Conservation (phyloP, 2,329 filamentous ascomycete species). For the Alternaria panax region DNA sequence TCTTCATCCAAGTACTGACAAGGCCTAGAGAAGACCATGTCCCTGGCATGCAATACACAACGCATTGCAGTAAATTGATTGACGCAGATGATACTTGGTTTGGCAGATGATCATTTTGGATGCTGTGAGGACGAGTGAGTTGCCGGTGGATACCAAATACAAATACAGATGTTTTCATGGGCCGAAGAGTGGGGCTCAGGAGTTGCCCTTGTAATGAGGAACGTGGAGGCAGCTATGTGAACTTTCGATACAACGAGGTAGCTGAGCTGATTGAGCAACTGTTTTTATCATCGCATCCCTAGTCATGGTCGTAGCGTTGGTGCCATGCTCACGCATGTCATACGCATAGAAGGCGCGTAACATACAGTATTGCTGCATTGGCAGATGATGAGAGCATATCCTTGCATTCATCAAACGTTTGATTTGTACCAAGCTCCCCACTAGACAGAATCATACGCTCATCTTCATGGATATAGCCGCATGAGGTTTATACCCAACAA, state of each 20-base stretch:
- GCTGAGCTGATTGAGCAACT: neutral
- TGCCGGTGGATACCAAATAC: conserved; percentile 29
- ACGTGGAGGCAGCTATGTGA: neutral
- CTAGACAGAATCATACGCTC: conserved; percentile 69
- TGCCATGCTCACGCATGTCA: neutral
- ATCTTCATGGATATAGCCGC: conserved; percentile 98
- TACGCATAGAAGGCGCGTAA: neutral
- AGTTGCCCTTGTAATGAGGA: conserved; percentile 1
- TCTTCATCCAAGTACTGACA: no score
- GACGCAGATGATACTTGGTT: conserved; percentile 28
- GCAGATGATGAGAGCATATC: neutral
- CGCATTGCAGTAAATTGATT: conserved; percentile 40
- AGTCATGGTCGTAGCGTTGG: neutral
- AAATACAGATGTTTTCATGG: conserved; percentile 19
- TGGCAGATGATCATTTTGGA: conserved; percentile 27
- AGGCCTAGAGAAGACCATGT: no score
- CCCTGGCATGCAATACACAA: conserved; percentile 36
- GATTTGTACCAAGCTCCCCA: neutral
- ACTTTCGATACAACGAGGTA: neutral
- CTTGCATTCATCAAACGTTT: neutral
- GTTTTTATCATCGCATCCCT: neutral
- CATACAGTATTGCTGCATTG: neutral
- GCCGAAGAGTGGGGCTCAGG: conserved; percentile 4
- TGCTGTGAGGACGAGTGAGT: conserved; percentile 18
- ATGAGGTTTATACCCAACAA: conserved; percentile 89